Evolutionary conservation across 305 asterid species (phyloP), one percentile per base, ranked within the genome.

Genomic region (Solanum hybrid): DNA sequence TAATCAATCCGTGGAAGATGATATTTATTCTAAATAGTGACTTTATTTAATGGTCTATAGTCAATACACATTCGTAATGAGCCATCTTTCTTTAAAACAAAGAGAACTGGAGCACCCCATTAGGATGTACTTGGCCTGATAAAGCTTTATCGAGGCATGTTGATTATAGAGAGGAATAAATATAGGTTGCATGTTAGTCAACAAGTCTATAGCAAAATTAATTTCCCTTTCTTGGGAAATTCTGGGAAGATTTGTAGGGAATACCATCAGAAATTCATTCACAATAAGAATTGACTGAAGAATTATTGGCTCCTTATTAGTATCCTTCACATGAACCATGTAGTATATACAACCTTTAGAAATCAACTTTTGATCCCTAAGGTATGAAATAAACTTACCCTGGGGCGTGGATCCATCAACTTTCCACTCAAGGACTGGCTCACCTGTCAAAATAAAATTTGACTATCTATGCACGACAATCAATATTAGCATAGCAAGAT

Each of bases 171-270:
- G 57, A 42, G 57, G 57, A 42, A 42, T 12, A 4, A 42, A 42
- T 42, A 42, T 42, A 12, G 57, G 57, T 42, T 42, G 16, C 57
- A 1, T 42, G 0, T 42, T 42, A 42, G 18, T 18, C 12, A 42
- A 1, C 2, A 42, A 42, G 57, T 42, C 57, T 42, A 12, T 51
- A 51, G 9, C 1, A 51, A 16, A 16, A 51, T 16, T 1, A 51
- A 51, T 51, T 51, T 51, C n/a, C n/a, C 3, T 51, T 51, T 51
- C 4, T 51, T 4, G 67, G n/a, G 67, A 7, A 51, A 51, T 18
- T 18, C 0, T 1, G 0, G 9, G n/a, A 51, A 16, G n/a, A 51
- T 51, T 7, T 2, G 8, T 1, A 6, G 1, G 9, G n/a, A 16
- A 51, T 16, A 51, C 22, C 67, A 51, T 51, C 1, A 51, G 4